Evolutionary conservation across 2,329 filamentous ascomycete genomes (phyloP).

Genomic region (Gyromitra esculenta): DNA sequence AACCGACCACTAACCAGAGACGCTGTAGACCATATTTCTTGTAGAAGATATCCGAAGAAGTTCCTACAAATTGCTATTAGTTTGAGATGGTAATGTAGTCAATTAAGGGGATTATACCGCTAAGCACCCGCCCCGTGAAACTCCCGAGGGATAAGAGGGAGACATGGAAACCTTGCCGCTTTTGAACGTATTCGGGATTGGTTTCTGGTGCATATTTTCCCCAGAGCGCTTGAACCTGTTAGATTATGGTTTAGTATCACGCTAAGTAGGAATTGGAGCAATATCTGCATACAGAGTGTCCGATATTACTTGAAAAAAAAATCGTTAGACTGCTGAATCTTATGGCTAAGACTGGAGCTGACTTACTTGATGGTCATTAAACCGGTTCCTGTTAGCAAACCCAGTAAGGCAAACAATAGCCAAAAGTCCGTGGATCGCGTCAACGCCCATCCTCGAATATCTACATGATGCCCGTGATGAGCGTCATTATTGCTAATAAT

Average conservation of each 20-base stretch:
- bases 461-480: constrained; percentile 72
- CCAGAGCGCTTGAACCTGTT: constrained; percentile 80
- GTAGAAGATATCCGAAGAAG: constrained; percentile 89
- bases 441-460: constrained; percentile 85
- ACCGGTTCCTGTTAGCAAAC: constrained; percentile 88
- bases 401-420: constrained; percentile 88
- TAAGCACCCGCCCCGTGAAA: constrained; percentile 81
- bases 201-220: constrained; percentile 80
- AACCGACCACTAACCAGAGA: constrained; percentile 87
- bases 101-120: constrained; percentile 67
- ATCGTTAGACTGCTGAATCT: constrained; percentile 17
- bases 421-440: constrained; percentile 82
- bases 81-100: constrained; percentile 36
- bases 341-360: background rate
- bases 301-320: constrained; percentile 77
- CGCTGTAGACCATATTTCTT: constrained; percentile 82
- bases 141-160: constrained; percentile 91
- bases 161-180: constrained; percentile 88
- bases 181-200: constrained; percentile 77
- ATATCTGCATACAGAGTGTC: constrained; percentile 60
- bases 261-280: background rate
- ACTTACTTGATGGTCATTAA: constrained; percentile 98
- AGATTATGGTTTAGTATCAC: constrained; percentile 10
- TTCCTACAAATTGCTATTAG: constrained; percentile 65
- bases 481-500: constrained; percentile 75